phyloP scores from a whole-genome alignment of 2,329 filamentous ascomycete genomes.

The Trichoderma atrobrunneum region DNA sequence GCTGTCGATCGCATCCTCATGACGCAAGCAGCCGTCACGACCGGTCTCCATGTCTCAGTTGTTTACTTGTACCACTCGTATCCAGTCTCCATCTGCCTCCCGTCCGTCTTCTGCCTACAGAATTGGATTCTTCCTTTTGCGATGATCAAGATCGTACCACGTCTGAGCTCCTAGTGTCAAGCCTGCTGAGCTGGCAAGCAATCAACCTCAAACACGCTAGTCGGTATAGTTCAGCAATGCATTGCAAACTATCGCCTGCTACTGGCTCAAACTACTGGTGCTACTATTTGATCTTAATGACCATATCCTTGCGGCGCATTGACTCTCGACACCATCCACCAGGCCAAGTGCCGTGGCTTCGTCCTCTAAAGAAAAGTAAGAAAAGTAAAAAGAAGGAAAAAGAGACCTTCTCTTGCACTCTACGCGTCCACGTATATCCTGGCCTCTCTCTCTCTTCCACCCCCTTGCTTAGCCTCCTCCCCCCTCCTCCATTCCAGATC shows the following conservation, averaged over 20 bases:
- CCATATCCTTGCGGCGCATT: not conserved
- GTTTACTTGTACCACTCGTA: not conserved
- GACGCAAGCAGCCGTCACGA: constrained; percentile 5
- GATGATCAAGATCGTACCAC: constrained; percentile 4
- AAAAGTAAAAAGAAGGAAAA: not conserved
- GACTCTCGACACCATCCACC: not conserved
- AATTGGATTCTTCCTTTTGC: not conserved
- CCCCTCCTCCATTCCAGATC: not conserved
- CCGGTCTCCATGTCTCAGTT: not conserved
- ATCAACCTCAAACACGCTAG: constrained; percentile 12
- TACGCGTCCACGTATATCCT: not conserved
- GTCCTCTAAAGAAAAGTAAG: not conserved
- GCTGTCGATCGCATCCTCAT: constrained; percentile 1
- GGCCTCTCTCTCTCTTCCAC: not conserved
- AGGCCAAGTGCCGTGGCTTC: not conserved
- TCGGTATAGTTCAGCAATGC: not conserved
- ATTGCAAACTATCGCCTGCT: not conserved
- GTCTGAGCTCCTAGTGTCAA: not conserved
- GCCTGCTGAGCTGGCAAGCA: constrained; percentile 7
- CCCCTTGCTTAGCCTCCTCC: not conserved
- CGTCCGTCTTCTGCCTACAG: not conserved
- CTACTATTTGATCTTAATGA: not conserved
- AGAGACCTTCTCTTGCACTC: not conserved
- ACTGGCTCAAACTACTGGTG: not conserved
- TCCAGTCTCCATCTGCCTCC: not conserved